phyloP scores from a whole-genome alignment of 192 early-diverging fungal genomes.

The Jimgerdemannia lactiflua region DNA sequence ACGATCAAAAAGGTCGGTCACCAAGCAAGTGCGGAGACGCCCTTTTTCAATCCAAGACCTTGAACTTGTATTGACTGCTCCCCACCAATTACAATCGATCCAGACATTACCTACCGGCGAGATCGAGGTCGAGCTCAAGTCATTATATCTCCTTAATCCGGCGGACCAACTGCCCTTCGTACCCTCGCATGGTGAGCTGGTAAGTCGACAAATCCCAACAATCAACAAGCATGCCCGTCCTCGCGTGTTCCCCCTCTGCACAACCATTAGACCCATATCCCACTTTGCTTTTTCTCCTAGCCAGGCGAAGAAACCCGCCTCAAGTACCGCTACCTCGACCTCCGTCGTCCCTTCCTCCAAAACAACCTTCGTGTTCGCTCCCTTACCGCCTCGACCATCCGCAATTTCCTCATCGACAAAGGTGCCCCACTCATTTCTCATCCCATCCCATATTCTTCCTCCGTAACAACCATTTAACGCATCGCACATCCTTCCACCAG shows the following conservation, averaged over 20 bases:
- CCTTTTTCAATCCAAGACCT: background rate
- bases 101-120: constrained; percentile 49
- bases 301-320: constrained; percentile 78
- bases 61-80: background rate
- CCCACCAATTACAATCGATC: background rate
- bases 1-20: constrained; percentile 38
- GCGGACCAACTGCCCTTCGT: constrained; percentile 62
- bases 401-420: constrained; percentile 65
- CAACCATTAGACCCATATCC: constrained; percentile 4
- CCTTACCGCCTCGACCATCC: constrained; percentile 57
- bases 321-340: constrained; percentile 75
- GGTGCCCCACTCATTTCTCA: constrained; percentile 31
- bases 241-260: constrained; percentile 13
- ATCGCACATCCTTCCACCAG: constrained; percentile 25
- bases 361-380: constrained; percentile 72
- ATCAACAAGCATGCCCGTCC: constrained; percentile 8
- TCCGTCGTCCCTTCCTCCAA: constrained; percentile 76
- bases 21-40: constrained; percentile 4
- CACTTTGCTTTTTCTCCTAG: constrained; percentile 28
- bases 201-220: constrained; percentile 23
- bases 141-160: constrained; percentile 65
- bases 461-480: constrained; percentile 10
- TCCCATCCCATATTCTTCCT: background rate
- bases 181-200: constrained; percentile 47
- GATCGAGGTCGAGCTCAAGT: constrained; percentile 68